Percentiles rank a stretch among this genome's conserved stretches.
phyloP scores from a whole-genome alignment of 768 basidiomycete species.

The Pisolithus marmoratus region DNA sequence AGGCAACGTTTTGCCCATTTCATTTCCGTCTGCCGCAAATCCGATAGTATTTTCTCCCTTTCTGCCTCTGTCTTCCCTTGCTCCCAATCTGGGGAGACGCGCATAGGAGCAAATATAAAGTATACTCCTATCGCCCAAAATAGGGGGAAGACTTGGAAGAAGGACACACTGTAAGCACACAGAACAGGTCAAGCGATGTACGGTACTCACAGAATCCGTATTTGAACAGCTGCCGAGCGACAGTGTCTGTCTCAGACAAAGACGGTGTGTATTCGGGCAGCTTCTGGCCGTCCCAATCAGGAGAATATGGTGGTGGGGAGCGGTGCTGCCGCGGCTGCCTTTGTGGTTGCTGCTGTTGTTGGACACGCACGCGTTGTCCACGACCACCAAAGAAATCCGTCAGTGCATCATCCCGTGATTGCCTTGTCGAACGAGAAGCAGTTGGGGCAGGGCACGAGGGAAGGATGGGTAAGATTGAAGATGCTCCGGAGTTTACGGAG shows the following conservation, averaged over 20 bases:
- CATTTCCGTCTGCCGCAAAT: conserved; percentile 43
- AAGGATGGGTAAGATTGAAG: conserved; percentile 15
- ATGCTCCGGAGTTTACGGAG: conserved; percentile 8
- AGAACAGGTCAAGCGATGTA: background rate
- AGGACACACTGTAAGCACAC: background rate
- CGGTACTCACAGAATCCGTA: conserved; percentile 52
- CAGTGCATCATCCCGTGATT: conserved; percentile 24
- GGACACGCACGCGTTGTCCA: conserved; percentile 17
- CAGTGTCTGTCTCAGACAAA: conserved; percentile 44
- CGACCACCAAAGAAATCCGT: conserved; percentile 29
- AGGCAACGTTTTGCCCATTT: conserved; percentile 57
- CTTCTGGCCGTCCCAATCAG: conserved; percentile 33
- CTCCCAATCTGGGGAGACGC: conserved; percentile 46
- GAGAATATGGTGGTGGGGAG: conserved; percentile 40
- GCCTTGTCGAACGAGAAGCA: conserved; percentile 19
- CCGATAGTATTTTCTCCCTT: conserved; percentile 38
- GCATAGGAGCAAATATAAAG: conserved; percentile 51
- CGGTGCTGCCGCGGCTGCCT: conserved; percentile 2
- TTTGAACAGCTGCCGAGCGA: conserved; percentile 57
- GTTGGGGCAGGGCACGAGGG: conserved; percentile 13
- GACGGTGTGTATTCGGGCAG: conserved; percentile 18
- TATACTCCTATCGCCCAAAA: conserved; percentile 58
- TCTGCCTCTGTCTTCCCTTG: conserved; percentile 51
- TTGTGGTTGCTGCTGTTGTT: conserved; percentile 4
- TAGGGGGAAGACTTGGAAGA: conserved; percentile 46